Base-by-base conservation (phyloP, 2,329 filamentous ascomycete genomes). In the Aspergillus flavus region DNA sequence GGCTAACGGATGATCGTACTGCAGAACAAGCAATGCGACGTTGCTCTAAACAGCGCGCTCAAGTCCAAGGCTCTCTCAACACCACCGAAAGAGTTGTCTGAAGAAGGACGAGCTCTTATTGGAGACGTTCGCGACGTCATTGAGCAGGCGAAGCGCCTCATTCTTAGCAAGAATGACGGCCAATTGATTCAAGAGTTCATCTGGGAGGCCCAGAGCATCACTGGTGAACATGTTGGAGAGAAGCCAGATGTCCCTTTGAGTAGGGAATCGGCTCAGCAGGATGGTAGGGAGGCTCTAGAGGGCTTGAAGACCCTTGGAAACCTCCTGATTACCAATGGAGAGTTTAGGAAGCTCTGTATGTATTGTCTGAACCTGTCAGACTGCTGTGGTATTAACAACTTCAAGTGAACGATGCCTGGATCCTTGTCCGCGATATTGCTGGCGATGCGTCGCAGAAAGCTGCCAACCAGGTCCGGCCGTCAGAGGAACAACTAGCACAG, bases 121-220 rank as follows among this genome's bases (percentile, higher is more conserved):
- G 81, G 83, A 48, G 94, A 98, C 70, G 81, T 95, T 61, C 88
- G 87, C 64, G 84, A 91, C 59, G 92, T 97, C 58, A 89, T 99
- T 53, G 87, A 91, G 72, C 87, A 95, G 76, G 91, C 94, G 63
- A 96, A 97, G 83, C 81, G 89, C 62, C 85, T 99, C 14, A 82
- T 98, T 10, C 84, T 99, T 30, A 91, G 90, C 81, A 99, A 98
- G 86, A 99, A 99, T 76, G 87, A 97, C 64, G 95, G 94, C 75
- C 93, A 99, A 73, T 81, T 98, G 62, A 82, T 99, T 23, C 95
- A 99, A 76, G 94, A 99, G 73, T 98, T 99, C 79, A 92, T 98
- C 79, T 99, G 92, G 91, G 91, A 97, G 76, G 94, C 93, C 0
- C 88, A 93, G 74, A 86, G 91, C 54, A 89, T 95, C 66, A 87